Percentiles rank a stretch among this genome's conserved stretches.
Conservation (phyloP, 805 yeast species). For the Yarrowia alimentaria region DNA sequence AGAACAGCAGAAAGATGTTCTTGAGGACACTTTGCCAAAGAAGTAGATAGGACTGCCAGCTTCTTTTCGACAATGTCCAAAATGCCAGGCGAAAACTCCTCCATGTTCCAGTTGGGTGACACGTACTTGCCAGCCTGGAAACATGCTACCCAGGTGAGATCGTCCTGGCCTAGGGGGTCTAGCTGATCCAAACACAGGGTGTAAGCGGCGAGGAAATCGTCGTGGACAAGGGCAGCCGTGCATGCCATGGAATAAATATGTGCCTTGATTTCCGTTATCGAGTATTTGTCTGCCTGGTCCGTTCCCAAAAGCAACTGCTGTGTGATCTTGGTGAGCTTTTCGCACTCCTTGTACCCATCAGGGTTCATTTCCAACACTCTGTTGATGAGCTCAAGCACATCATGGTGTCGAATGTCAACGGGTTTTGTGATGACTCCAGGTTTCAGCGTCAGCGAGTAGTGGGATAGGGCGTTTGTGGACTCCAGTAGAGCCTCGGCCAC, state of each 20-base stretch:
- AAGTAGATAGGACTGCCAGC: slow-evolving; percentile 52
- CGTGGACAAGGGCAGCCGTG: slow-evolving; percentile 62
- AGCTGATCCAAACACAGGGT: slow-evolving; percentile 32
- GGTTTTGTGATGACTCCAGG: slow-evolving; percentile 38
- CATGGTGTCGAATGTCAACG: slow-evolving; percentile 33
- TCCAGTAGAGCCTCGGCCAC: slow-evolving; percentile 33
- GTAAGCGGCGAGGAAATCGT: slow-evolving; percentile 61
- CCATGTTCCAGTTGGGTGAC: too few relatives aligned
- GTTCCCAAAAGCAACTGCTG: slow-evolving; percentile 29
- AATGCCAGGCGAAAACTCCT: slow-evolving; percentile 49
- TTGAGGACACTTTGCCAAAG: slow-evolving; percentile 52
- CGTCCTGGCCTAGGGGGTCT: too few relatives aligned
- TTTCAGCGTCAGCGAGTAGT: slow-evolving; percentile 36
- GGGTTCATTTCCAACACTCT: slow-evolving; percentile 38
- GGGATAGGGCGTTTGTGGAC: slow-evolving; percentile 37
- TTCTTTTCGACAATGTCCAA: too few relatives aligned
- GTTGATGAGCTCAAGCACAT: slow-evolving; percentile 36
- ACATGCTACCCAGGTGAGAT: slow-evolving; percentile 62
- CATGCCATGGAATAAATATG: slow-evolving; percentile 48
- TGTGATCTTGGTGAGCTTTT: slow-evolving; percentile 33
- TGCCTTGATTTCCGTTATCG: slow-evolving; percentile 24
- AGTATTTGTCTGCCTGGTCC: slow-evolving; percentile 9
- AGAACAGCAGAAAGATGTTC: slow-evolving; percentile 36
- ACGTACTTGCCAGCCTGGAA: slow-evolving; percentile 68
- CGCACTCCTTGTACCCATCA: slow-evolving; percentile 36